Conservation (phyloP, 1,284 basidiomycete genomes). For the Tetrapyrgos nigripes region DNA sequence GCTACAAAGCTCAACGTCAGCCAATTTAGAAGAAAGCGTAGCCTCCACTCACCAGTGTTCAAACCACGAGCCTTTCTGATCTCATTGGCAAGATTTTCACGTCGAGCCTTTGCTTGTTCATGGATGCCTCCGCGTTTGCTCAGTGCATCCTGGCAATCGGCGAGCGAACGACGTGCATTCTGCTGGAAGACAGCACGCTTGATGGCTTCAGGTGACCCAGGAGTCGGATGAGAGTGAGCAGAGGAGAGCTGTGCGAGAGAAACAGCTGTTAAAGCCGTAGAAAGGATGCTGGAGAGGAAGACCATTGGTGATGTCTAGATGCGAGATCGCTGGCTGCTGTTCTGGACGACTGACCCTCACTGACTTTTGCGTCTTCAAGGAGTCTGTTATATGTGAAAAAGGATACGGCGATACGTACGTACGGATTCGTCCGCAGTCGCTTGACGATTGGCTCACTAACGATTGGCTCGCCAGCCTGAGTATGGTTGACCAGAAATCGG, state of each 20-base stretch:
- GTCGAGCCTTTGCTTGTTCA: conserved; percentile 13
- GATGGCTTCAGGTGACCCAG: conserved; percentile 12
- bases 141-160: conserved; percentile 15
- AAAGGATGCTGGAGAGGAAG: conserved; percentile 11
- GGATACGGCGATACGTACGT: too few relatives aligned
- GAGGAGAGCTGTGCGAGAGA: conserved; percentile 10
- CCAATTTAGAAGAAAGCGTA: background rate
- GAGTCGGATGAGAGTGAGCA: conserved; percentile 12
- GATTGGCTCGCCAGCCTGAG: too few relatives aligned
- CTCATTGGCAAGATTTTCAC: conserved; percentile 5
- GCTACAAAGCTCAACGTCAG: background rate
- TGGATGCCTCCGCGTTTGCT: conserved; percentile 18
- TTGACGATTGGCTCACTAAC: too few relatives aligned
- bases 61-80: conserved; percentile 5
- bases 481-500: too few relatives aligned
- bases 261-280: conserved; percentile 6
- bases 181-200: conserved; percentile 15
- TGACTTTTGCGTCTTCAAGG: too few relatives aligned
- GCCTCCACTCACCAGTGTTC: background rate
- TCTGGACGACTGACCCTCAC: too few relatives aligned
- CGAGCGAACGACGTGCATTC: conserved; percentile 15
- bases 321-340: too few relatives aligned
- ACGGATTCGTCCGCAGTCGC: too few relatives aligned
- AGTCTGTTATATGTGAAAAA: too few relatives aligned
- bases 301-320: conserved; percentile 16